Evolutionary conservation across 257 asterid species (phyloP), one percentile per base, ranked within the genome.

Genomic region (Solanum tarapatanum): DNA sequence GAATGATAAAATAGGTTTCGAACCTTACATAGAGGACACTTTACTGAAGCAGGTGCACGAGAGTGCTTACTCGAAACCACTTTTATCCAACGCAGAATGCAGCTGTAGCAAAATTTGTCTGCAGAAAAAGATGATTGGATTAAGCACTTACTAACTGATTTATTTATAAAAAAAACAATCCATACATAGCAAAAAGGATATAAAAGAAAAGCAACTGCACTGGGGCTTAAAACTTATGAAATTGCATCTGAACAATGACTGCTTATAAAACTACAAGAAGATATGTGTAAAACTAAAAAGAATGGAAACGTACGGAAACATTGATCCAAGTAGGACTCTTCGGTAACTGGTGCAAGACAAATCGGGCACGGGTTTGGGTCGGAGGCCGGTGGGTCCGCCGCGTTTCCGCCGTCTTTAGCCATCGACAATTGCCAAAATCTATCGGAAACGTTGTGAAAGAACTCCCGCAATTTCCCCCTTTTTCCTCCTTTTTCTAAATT

Each of bases 21-120:
- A 86, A 95, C 98, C 98, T 94, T 95, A 91, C 98, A 95, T 83
- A 95, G 16, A 82, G 98, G 98, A 84, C 98, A 95, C 87, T 90
- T 91, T 80, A 93, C 45, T 19, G 96, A 91, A 73, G 94, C 82
- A 87, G 93, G 93, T 30, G 76, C 66, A 77, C 58, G 28, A 32
- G 92, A 37, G 45, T 86, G 91, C 84, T 89, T 93, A 68, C 91
- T 89, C 43, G 93, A 88, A 72, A 90, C 94, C 84, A 92, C 90
- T 69, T 92, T 92, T 73, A 87, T 89, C 98, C 98, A 95, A 86
- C 88, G 94, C 51, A 91, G 30, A 84, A 95, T 93, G 93, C 98
- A 94, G 83, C 68, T 87, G 90, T 93, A 92, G 93, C 98, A 95
- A 90, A 92, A 95, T 70, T 93, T 94, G 92, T 95, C 98, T 94